phyloP scores from a whole-genome alignment of 495 filamentous ascomycete species.

The Bryoglossum gracile region DNA sequence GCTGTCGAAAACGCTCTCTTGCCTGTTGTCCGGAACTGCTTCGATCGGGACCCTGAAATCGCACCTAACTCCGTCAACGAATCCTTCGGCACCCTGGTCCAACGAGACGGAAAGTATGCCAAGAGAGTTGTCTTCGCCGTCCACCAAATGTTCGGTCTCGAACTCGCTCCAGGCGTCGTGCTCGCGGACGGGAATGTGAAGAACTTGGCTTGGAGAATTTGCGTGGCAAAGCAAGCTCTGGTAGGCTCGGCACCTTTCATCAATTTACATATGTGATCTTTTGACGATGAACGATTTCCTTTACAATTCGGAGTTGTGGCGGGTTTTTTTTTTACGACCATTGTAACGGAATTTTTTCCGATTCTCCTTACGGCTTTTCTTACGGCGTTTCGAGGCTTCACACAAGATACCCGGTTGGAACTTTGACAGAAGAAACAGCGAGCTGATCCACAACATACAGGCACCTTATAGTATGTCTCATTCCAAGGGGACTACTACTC shows the following conservation, averaged over 20 bases:
- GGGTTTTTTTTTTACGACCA: too few species aligned
- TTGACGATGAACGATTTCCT: too few species aligned
- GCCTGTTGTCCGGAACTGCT: conserved; percentile 80
- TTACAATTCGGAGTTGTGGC: too few species aligned
- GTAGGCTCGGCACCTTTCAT: conserved; percentile 45
- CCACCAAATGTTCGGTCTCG: conserved; percentile 95
- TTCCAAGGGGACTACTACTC: conserved; percentile 48
- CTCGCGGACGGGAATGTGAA: conserved; percentile 84
- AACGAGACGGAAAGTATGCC: conserved; percentile 81
- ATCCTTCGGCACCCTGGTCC: conserved; percentile 72
- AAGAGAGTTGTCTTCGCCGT: conserved; percentile 88
- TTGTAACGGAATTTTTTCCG: too few species aligned
- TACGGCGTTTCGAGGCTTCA: too few species aligned
- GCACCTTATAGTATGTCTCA: conserved; percentile 60
- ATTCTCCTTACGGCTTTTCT: too few species aligned
- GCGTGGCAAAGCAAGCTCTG: conserved; percentile 88
- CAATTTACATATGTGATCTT: neutral
- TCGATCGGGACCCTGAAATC: conserved; percentile 86
- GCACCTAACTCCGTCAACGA: conserved; percentile 77
- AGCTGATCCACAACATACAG: conserved; percentile 27
- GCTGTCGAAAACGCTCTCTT: conserved; percentile 71
- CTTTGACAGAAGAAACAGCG: neutral
- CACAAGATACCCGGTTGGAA: neutral
- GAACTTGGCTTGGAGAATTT: conserved; percentile 92
- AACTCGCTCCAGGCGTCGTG: conserved; percentile 89